Base-by-base conservation (phyloP, 2,329 filamentous ascomycete genomes). In the Cordyceps tenuipes region DNA sequence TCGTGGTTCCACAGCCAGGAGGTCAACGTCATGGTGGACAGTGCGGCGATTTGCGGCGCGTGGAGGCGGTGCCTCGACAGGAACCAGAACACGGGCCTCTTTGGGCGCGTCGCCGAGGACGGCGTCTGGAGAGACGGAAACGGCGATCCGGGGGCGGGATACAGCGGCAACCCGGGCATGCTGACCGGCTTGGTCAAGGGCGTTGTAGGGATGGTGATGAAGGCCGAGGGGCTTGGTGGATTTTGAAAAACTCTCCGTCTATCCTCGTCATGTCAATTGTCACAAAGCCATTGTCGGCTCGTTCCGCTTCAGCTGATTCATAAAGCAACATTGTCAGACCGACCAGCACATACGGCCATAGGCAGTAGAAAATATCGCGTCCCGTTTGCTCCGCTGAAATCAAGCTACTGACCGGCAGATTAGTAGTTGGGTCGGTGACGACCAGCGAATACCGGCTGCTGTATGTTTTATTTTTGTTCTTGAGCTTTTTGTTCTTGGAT, bases 1-100 rank as follows among this genome's bases (percentile, higher is more conserved):
- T 85, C 81, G 21, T 92, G 88, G 85, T 91, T 81, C 64, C 89
- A 93, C 68, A 86, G 81, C 59, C 88, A 91, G 70, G 89, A 93
- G 70, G 80, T 89, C 59, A 92, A 93, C 64, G 71, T 92, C 26
- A 83, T 93, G 80, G 73, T 91, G 6, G 89, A 93, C 63, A 86
- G 82, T 21, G 66, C 70, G 0, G 70, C 77, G 1, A 74, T 91
- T 0, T 91, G 88, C 65, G 68, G 68, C 34, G 77, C 76, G 39
- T 90, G 87, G 87, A 77, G 82, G 21, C 81, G 84, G 17, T 82
- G 74, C 0, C 76, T 89, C 17, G 73, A 81, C 31, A 75, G 82
- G 26, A 89, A 89, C 67, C 86, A 90, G 68, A 89, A 89, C 64
- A 89, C 87, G 0, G 76, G 75, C 29, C 64, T 71, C 2, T 88